These are phyloP conservation scores for Debaryomyces nepalensis DNA, from an alignment of 1,139 yeast species.

Conservation along the genomic window DNA sequence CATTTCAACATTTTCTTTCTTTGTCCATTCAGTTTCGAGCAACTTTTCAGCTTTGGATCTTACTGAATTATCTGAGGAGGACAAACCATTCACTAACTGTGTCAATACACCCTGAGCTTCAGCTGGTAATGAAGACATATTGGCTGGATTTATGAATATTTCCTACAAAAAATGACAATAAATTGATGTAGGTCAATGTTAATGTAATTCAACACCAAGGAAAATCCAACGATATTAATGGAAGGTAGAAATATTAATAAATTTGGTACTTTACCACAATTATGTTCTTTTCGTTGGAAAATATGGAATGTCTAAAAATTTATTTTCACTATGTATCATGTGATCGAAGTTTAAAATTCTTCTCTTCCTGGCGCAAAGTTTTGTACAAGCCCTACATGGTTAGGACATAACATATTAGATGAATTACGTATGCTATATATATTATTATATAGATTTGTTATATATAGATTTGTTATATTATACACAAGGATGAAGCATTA, in stretches of 20 bases:
- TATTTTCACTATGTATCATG: conserved; percentile 8
- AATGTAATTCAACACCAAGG: not conserved
- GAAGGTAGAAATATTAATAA: conserved; percentile 7
- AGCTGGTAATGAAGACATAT: conserved; percentile 64
- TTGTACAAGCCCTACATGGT: conserved; percentile 1
- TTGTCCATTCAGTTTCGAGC: conserved; percentile 78
- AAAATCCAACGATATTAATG: conserved; percentile 3
- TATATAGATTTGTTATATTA: conserved; percentile 7
- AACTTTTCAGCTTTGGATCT: conserved; percentile 81
- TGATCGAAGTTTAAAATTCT: not conserved
- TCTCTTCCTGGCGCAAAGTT: not conserved
- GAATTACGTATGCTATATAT: conserved; percentile 2
- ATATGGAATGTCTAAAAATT: not conserved
- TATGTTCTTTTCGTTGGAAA: conserved; percentile 5
- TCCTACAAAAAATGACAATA: conserved; percentile 10
- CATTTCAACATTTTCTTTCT: conserved; percentile 63
- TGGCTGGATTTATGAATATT: conserved; percentile 7
- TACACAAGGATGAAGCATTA: conserved; percentile 20
- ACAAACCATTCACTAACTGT: conserved; percentile 66
- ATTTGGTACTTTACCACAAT: conserved; percentile 3
- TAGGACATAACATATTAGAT: not conserved
- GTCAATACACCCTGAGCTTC: conserved; percentile 61
- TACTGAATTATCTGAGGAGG: conserved; percentile 74
- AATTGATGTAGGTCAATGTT: conserved; percentile 1
- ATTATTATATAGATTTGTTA: conserved; percentile 3